Conservation (phyloP, 140 eudicot genomes). For the Cichorium intybus region DNA sequence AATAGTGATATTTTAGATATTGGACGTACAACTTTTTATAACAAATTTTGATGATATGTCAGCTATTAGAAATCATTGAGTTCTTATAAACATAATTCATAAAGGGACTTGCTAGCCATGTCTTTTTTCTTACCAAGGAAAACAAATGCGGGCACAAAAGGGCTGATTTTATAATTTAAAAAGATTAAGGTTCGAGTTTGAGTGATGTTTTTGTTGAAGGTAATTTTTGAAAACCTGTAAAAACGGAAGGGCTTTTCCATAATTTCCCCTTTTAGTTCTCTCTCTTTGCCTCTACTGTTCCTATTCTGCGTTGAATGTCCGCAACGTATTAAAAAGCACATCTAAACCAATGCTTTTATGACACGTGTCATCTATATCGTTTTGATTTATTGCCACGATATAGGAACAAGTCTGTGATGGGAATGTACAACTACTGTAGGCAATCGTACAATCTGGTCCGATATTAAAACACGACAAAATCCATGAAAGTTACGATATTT, state of each 20-base stretch:
- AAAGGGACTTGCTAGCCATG: background rate
- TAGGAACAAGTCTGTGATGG: constrained; percentile 23
- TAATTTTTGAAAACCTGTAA: background rate
- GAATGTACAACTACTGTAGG: constrained; percentile 16
- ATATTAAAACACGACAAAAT: background rate
- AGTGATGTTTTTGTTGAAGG: background rate
- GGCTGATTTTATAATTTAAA: background rate
- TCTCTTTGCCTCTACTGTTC: constrained; percentile 29
- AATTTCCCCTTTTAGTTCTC: background rate
- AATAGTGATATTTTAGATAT: background rate
- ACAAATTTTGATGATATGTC: no score
- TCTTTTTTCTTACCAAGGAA: background rate
- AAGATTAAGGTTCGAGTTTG: background rate
- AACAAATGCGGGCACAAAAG: background rate
- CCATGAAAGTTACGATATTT: no score
- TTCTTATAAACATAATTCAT: background rate
- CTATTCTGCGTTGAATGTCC: constrained; percentile 42
- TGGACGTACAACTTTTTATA: no score
- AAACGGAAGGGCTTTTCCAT: background rate
- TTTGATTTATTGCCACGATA: constrained; percentile 27
- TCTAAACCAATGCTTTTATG: constrained; percentile 1
- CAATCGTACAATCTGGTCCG: background rate
- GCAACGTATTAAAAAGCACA: constrained; percentile 22
- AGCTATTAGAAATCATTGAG: background rate
- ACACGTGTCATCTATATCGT: constrained; percentile 27